phyloP scores from a whole-genome alignment of 331 rosid genomes.

The Quercus phellos region DNA sequence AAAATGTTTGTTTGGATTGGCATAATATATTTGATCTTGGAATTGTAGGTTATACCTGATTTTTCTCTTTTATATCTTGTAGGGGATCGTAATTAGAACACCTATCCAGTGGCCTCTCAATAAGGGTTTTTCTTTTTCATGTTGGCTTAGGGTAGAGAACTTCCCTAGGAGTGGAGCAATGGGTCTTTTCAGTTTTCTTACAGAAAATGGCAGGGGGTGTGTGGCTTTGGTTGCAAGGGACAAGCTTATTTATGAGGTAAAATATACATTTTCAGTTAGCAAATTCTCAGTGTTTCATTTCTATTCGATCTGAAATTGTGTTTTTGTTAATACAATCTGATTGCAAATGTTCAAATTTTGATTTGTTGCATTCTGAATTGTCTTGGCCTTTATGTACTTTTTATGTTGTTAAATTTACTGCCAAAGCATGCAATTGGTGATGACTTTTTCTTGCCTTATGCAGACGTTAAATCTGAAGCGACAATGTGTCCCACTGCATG shows the following conservation, averaged over 20 bases:
- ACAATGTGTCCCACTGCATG: slow-evolving; percentile 63
- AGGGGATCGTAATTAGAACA: slow-evolving; percentile 81
- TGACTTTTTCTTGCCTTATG: slow-evolving; percentile 19
- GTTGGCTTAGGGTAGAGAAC: slow-evolving; percentile 95
- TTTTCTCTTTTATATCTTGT: slow-evolving; percentile 31
- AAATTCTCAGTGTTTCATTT: slow-evolving; percentile 12
- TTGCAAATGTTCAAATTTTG: neutral
- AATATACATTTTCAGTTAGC: slow-evolving; percentile 17
- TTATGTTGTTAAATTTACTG: slow-evolving; percentile 7
- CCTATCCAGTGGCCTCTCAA: slow-evolving; percentile 92
- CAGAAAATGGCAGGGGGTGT: slow-evolving; percentile 90
- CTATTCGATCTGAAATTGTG: neutral
- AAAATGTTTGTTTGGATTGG: slow-evolving; percentile 11
- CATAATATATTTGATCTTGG: slow-evolving; percentile 2
- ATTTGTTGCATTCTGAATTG: slow-evolving; percentile 12
- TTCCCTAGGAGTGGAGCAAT: slow-evolving; percentile 80
- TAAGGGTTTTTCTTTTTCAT: slow-evolving; percentile 90
- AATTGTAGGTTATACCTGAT: neutral
- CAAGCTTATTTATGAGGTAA: slow-evolving; percentile 77
- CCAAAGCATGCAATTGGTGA: slow-evolving; percentile 18
- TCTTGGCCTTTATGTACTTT: neutral
- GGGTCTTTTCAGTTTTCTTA: slow-evolving; percentile 89
- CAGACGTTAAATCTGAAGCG: slow-evolving; percentile 83
- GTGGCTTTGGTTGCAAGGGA: slow-evolving; percentile 76
- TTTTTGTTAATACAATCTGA: neutral